phyloP scores from a whole-genome alignment of 2,329 filamentous ascomycete genomes.

The Fusarium albosuccineum region DNA sequence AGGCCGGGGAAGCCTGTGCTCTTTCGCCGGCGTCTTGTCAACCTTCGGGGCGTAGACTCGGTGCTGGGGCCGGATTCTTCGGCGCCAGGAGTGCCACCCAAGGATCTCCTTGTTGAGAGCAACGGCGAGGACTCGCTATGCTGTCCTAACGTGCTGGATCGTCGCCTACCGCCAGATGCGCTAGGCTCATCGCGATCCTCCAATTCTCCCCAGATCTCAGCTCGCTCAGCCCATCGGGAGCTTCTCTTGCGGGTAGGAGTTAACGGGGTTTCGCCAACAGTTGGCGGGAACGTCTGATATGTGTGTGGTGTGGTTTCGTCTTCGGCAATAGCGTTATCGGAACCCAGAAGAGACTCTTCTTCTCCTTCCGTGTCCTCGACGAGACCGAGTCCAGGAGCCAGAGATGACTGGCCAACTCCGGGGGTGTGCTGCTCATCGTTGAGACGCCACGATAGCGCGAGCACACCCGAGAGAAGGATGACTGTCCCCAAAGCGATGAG shows the following conservation, averaged over 20 bases:
- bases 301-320: conserved; percentile 54
- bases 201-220: conserved; percentile 89
- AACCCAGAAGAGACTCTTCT: conserved; percentile 67
- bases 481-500: conserved; percentile 89
- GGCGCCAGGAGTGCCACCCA: conserved; percentile 45
- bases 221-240: conserved; percentile 73
- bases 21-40: conserved; percentile 63
- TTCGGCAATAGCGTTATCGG: conserved; percentile 58
- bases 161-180: conserved; percentile 56
- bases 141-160: conserved; percentile 64
- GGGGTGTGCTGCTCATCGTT: conserved; percentile 79
- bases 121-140: conserved; percentile 57
- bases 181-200: conserved; percentile 75
- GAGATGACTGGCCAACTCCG: conserved; percentile 72
- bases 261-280: conserved; percentile 54
- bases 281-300: conserved; percentile 63
- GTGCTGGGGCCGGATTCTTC: conserved; percentile 49
- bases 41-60: conserved; percentile 49
- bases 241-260: conserved; percentile 62
- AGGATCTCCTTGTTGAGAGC: conserved; percentile 50
- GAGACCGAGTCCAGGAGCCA: conserved; percentile 86
- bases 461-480: conserved; percentile 87
- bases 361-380: conserved; percentile 77
- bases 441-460: conserved; percentile 93
- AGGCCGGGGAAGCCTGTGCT: conserved; percentile 74